phyloP scores from a whole-genome alignment of 2,329 filamentous ascomycete species.

The Diplodia scrobiculata region DNA sequence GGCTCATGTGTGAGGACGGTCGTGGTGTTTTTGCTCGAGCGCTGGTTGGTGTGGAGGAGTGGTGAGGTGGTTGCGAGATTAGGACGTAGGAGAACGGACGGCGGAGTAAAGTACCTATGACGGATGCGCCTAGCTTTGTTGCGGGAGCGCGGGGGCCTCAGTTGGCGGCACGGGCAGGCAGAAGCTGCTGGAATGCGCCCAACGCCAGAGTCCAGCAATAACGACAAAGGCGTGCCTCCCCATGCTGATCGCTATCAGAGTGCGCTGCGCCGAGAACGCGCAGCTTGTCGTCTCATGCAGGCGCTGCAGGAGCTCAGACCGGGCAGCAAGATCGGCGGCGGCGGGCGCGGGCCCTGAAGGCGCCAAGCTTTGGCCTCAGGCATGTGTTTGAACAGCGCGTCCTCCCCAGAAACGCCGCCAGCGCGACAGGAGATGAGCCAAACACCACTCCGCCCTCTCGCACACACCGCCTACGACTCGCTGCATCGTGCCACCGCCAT shows the following conservation, averaged over 20 bases:
- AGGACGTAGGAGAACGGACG: conserved; percentile 2
- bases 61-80: conserved; percentile 14
- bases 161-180: conserved; percentile 22
- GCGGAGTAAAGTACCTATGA: conserved; percentile 18
- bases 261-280: background rate
- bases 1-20: conserved; percentile 9
- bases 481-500: conserved; percentile 21
- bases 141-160: conserved; percentile 16
- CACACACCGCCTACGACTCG: conserved; percentile 14
- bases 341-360: conserved; percentile 5
- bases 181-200: conserved; percentile 25
- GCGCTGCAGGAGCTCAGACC: conserved; percentile 9
- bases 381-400: conserved; percentile 28
- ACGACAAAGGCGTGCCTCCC: conserved; percentile 8
- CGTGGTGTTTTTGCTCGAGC: background rate
- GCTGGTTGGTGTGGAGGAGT: background rate
- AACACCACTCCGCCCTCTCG: conserved; percentile 23
- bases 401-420: conserved; percentile 25
- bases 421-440: conserved; percentile 29
- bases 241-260: conserved; percentile 20
- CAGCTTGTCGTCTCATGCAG: background rate
- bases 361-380: conserved; percentile 26
- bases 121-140: conserved; percentile 28
- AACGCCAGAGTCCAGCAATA: conserved; percentile 13
- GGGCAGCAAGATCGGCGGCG: conserved; percentile 21